Evolutionary conservation across 2,329 filamentous ascomycete species (phyloP), one percentile per base, ranked within the genome.

Genomic region (Fusarium buxicola): DNA sequence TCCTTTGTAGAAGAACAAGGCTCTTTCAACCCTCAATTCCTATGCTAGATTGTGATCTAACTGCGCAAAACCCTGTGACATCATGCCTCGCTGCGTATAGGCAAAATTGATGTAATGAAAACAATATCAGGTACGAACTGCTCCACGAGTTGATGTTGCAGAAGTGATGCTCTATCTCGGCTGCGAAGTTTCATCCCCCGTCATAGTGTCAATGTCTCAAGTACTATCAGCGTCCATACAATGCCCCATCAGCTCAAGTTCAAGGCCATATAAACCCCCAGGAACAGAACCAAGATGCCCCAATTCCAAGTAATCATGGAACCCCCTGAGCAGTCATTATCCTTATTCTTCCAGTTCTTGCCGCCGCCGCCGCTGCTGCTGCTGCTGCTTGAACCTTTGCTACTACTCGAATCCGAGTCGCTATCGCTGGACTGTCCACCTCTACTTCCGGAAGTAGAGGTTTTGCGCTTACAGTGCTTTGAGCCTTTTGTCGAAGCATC

Each of bases 381-480:
- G 3, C 48, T 35, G 31, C 35, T 39, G 1, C 46, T 30, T n/a
- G 41, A 44, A 13, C 21, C 11, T 25, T n/a, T 28, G 24, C 24
- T 12, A 12, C 16, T 11, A 6, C 31, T 28, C 7, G 45, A 50
- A 9, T 44, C 55, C 2, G 55, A 34, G 7, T 31, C 30, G 4
- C 47, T 43, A 18, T 31, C 35, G 15, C 21, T 21, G 21, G 21
- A 21, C 21, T 21, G 4, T 4, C 21, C 6, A 21, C 21, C 21
- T 21, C 6, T 21, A 21, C 21, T 21, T 39, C 31, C 57, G 15
- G 31, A 38, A 1, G 7, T 10, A 3, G 49, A 24, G 9, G 18
- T 28, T 11, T 34, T 62, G 5, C 60, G 50, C 32, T 65, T 69
- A 3, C 56, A 69, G 5, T 55, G 45, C 3, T 30, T 46, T 0